Evolutionary conservation across 2,329 filamentous ascomycete genomes (phyloP), one percentile per base, ranked within the genome.

Genomic region (Cryphonectria carpinicola): DNA sequence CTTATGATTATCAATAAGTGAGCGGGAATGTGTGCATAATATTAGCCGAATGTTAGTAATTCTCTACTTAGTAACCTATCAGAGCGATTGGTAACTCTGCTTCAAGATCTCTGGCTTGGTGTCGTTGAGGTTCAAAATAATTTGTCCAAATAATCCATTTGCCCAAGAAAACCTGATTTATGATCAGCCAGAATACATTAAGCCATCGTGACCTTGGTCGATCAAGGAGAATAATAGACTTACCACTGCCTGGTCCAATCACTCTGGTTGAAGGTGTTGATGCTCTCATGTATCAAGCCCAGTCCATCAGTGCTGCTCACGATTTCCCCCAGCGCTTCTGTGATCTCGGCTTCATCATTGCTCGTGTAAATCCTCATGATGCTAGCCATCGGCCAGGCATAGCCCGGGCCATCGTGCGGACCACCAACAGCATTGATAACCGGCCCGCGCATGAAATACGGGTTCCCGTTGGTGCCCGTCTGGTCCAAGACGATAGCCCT

Each of bases 351-450:
- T 66, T 95, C 92, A 70, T 93, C 86, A 62, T 93, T 87, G 52
- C 87, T 90, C 1, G 94, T 97, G 86, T 95, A 87, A 46, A 93
- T 91, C 78, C 93, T 90, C 70, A 95, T 89, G 64, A 97, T 89
- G 74, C 93, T 85, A 62, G 89, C 92, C 93, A 97, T 97, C 1
- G 94, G 94, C 94, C 94, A 97, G 22, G 93, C 93, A 77, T 91
- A 90, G 71, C 90, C 87, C 2, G 94, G 86, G 0, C 86, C 84
- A 11, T 83, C 79, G 74, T 88, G 86, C 35, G 86, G 86, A 0
- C 86, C 85, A 17, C 86, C 86, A 0, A 85, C 83, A 39, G 83
- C 83, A 72, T 83, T 86, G 73, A 88, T 79, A 22, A 86, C 82
- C 3, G 85, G 84, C 0, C 86, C 86, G 28, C 81, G 82, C 81